Evolutionary conservation across 1,284 basidiomycete species (phyloP), one percentile per base, ranked within the genome.

Genomic region (Heterobasidion occidentale): DNA sequence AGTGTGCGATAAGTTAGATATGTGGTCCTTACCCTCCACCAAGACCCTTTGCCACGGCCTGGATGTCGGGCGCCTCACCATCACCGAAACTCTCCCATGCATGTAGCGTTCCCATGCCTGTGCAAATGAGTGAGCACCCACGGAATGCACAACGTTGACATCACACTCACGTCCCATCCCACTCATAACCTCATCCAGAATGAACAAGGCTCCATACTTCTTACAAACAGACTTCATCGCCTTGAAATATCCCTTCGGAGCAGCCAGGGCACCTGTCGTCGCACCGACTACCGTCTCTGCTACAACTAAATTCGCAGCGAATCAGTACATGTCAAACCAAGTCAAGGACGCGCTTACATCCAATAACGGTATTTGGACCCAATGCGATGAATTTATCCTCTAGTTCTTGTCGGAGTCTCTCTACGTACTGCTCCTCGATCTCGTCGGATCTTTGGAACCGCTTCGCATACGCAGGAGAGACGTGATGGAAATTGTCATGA

Each of bases 211-310:
- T 6, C 88, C 92, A 61, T 93, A 88, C 65, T 89, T 90, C 54
- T 91, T 81, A 64, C 92, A 93, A n/a, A 94, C 88, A 7, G 81
- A 81, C 64, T 90, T 90, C 81, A 94, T 90, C 4, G 88, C 88
- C 67, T 81, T 81, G 65, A 91, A 87, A 64, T 92, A 91, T 2
- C 88, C 90, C 63, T 85, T 87, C 1, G 89, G 90, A 9, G 90
- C 83, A 38, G 85, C 68, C 3, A 90, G 74, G 19, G 79, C 84
- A 34, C 92, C 92, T 0, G 86, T 84, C 0, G 91, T 86, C 0
- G 91, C 92, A 36, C 92, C 92, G 2, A 91, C 87, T 4, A 92
- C 92, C 3, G 84, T 81, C 64, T 94, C 90, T 2, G 91, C 91
- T 19, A 84, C 87, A 60, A 93, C 92, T 91, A 54, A 1, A 15